These are phyloP conservation scores for Wickerhamiella vanderwaltii DNA, from an alignment of 805 yeast species.

Conservation along the genomic window DNA sequence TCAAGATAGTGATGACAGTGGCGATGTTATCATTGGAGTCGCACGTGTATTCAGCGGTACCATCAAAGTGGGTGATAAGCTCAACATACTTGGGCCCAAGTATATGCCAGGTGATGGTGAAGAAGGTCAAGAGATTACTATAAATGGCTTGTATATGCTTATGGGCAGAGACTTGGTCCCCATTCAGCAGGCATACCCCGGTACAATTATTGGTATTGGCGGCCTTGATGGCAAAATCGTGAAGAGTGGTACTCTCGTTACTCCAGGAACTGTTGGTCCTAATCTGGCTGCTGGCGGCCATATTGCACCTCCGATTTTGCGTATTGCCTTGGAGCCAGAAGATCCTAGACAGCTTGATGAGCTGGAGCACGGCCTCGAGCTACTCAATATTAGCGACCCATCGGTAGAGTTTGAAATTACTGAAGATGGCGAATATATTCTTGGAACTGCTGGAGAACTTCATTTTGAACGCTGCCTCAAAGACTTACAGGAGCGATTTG, in stretches of 20 bases:
- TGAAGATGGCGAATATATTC: slow-evolving; percentile 84
- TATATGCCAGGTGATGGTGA: slow-evolving; percentile 56
- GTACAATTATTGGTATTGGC: slow-evolving; percentile 87
- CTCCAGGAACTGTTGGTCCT: slow-evolving; percentile 46
- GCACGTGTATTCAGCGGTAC: slow-evolving; percentile 85
- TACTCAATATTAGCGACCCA: slow-evolving; percentile 83
- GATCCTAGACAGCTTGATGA: slow-evolving; percentile 69
- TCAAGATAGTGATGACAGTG: slow-evolving; percentile 29
- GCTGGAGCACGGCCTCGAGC: slow-evolving; percentile 63
- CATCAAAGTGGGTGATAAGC: slow-evolving; percentile 56
- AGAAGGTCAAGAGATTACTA: slow-evolving; percentile 38
- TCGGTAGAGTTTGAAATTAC: slow-evolving; percentile 79
- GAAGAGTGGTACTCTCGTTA: slow-evolving; percentile 74
- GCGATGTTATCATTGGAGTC: slow-evolving; percentile 72
- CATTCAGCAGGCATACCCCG: slow-evolving; percentile 76
- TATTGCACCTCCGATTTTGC: slow-evolving; percentile 79
- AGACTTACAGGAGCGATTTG: slow-evolving; percentile 82
- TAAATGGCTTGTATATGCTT: slow-evolving; percentile 61
- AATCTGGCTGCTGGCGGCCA: slow-evolving; percentile 64
- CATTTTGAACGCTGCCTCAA: slow-evolving; percentile 90
- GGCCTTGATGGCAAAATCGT: slow-evolving; percentile 74
- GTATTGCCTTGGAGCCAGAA: slow-evolving; percentile 91
- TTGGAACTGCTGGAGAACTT: slow-evolving; percentile 93
- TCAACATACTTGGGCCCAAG: slow-evolving; percentile 75
- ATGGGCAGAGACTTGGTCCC: slow-evolving; percentile 89